These are phyloP conservation scores for Botrytis medusae DNA, from an alignment of 2,329 filamentous ascomycete species.

Conservation along the genomic window DNA sequence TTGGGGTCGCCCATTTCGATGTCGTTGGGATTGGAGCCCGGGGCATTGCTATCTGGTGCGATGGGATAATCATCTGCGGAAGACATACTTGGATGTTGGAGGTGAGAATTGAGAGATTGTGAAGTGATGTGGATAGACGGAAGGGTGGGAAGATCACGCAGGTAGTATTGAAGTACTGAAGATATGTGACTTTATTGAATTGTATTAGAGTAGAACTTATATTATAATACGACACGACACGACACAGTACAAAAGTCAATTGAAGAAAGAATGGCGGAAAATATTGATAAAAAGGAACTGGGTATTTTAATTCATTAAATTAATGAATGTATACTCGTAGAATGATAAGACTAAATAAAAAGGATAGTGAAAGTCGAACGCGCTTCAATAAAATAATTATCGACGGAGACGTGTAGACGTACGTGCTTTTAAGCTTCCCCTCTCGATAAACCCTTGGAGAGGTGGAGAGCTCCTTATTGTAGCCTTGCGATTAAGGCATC, in stretches of 20 bases:
- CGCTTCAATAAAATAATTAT: background rate
- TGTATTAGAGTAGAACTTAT: background rate
- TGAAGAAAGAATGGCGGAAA: background rate
- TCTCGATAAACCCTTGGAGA: background rate
- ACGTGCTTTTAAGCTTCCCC: background rate
- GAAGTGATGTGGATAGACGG: background rate
- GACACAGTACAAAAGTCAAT: background rate
- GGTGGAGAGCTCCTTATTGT: background rate
- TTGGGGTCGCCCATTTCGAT: slow-evolving; percentile 34
- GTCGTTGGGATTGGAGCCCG: slow-evolving; percentile 28
- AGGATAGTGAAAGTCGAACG: background rate
- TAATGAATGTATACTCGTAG: background rate
- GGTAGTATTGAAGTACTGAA: background rate
- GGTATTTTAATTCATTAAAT: background rate
- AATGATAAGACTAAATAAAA: background rate
- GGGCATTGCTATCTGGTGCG: slow-evolving; percentile 26
- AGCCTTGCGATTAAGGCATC: background rate
- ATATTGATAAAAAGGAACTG: background rate
- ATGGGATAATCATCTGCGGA: slow-evolving; percentile 30
- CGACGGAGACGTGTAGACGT: background rate
- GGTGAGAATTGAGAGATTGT: background rate
- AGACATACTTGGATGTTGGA: background rate
- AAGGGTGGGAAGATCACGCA: background rate
- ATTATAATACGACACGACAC: background rate
- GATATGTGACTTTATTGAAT: background rate